Evolutionary conservation across 2,329 filamentous ascomycete species (phyloP).

Genomic region (Chaetomium sp.): DNA sequence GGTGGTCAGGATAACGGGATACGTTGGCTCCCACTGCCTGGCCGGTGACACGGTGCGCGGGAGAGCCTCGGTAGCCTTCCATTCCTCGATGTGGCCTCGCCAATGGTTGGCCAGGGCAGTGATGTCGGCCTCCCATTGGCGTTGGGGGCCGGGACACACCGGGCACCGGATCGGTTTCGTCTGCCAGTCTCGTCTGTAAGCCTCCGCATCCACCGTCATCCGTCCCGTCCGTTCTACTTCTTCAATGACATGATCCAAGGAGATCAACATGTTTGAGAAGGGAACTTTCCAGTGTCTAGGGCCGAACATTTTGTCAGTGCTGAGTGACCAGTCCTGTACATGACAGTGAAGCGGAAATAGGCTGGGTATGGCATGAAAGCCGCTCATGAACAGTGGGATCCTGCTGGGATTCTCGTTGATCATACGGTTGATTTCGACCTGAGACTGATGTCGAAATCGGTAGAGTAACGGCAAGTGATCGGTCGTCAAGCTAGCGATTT

Average conservation of each 20-base stretch:
- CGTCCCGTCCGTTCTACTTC: conserved; percentile 6
- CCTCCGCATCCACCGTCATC: not conserved
- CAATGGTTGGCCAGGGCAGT: not conserved
- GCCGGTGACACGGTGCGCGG: not conserved
- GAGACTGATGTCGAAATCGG: not conserved
- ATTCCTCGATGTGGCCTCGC: conserved; percentile 2
- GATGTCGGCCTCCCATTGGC: conserved; percentile 6
- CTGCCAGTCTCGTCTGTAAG: not conserved
- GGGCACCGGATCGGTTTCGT: conserved; percentile 15
- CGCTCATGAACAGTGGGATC: conserved; percentile 5
- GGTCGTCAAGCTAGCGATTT: conserved; percentile 1
- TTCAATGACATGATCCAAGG: conserved; percentile 5
- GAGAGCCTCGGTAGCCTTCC: conserved; percentile 3
- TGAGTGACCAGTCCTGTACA: conserved; percentile 12
- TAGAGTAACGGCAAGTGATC: conserved; percentile 4
- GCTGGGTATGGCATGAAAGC: conserved; percentile 11
- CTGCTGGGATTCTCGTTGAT: not conserved
- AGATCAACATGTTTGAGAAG: conserved; percentile 13
- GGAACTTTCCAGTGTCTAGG: conserved; percentile 10
- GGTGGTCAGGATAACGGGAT: conserved; percentile 7
- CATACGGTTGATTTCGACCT: conserved; percentile 4
- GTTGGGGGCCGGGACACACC: conserved; percentile 11
- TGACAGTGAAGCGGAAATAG: conserved; percentile 11
- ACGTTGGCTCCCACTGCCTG: conserved; percentile 5
- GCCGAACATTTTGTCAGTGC: conserved; percentile 13